Evolutionary conservation across 768 basidiomycete genomes (phyloP), one percentile per base, ranked within the genome.

Genomic region (Leccinellum albellum): DNA sequence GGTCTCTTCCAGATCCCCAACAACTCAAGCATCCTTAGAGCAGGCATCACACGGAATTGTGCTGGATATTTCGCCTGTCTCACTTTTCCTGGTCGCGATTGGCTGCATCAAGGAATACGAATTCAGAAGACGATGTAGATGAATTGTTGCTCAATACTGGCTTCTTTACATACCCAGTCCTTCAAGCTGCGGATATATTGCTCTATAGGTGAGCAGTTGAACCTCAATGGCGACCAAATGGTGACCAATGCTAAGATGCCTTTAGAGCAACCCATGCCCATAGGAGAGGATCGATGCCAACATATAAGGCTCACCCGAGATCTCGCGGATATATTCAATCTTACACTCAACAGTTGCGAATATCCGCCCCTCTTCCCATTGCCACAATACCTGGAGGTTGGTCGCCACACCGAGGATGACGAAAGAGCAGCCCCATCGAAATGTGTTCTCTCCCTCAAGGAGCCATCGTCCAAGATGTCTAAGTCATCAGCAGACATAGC

Each of bases 241-340:
- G 42, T 17, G n/a, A 32, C 20, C 1, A 14, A 7, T 6, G 9
- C 50, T 52, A 13, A 51, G 20, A 33, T 14, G 12, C 10, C 8
- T 7, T 1, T 60, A 93, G 94, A 63, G 84, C 94, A 2, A 96
- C 94, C 0, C 90, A 94, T 69, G 89, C 96, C 96, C 0, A 95
- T 98, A 5, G 96, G 96, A 24, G 94, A 98, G 66, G 96, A 98
- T 70, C 96, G 98, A 67, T 83, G 85, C 21, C 96, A 98, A 74
- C 96, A 98, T 66, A 81, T 98, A 42, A 94, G 97, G 65, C 83
- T 98, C 0, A 81, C 82, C 17, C 85, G 93, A 29, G 92, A 95
- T 64, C 74, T 97, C 12, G 94, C 91, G 0, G 84, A 90, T 17
- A 75, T 74, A 8, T 96, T 96, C 76, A 98, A 98, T 69, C 79